Percentiles rank a stretch among this genome's conserved stretches.
phyloP scores from a whole-genome alignment of 371 early-diverging fungal species.

The Mucor irregularis region DNA sequence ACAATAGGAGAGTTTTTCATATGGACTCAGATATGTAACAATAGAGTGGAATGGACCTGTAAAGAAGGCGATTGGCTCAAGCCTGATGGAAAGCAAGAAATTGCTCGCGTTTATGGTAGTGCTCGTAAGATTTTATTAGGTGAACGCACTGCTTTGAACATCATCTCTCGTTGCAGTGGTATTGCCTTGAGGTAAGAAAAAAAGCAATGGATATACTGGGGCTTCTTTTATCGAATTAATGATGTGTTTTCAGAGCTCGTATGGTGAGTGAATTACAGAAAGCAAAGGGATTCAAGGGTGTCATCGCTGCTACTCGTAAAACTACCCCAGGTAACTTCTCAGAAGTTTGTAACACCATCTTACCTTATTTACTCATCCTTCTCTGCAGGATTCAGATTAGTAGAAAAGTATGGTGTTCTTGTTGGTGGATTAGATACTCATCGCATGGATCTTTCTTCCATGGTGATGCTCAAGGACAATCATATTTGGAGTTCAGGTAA shows the following conservation, averaged over 20 bases:
- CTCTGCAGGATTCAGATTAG: constrained; percentile 82
- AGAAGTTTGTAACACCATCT: too few relatives aligned
- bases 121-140: constrained; percentile 89
- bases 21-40: background rate
- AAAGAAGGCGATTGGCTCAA: constrained; percentile 80
- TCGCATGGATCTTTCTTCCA: constrained; percentile 93
- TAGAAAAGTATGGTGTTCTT: constrained; percentile 97
- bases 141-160: constrained; percentile 94
- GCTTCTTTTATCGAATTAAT: too few relatives aligned
- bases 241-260: constrained; percentile 53
- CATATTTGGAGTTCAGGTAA: constrained; percentile 93
- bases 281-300: constrained; percentile 75
- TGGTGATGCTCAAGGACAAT: constrained; percentile 99
- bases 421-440: constrained; percentile 97
- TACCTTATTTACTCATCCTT: background rate
- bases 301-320: constrained; percentile 96
- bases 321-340: constrained; percentile 98
- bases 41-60: constrained; percentile 82
- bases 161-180: constrained; percentile 92
- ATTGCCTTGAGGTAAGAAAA: constrained; percentile 85
- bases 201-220: too few relatives aligned
- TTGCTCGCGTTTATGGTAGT: constrained; percentile 84
- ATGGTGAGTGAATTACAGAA: constrained; percentile 71
- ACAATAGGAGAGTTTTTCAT: too few relatives aligned
- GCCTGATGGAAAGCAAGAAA: constrained; percentile 65